Evolutionary conservation across 2,329 filamentous ascomycete species (phyloP), one percentile per base, ranked within the genome.

Genomic region (Domatiomyces catenatus): DNA sequence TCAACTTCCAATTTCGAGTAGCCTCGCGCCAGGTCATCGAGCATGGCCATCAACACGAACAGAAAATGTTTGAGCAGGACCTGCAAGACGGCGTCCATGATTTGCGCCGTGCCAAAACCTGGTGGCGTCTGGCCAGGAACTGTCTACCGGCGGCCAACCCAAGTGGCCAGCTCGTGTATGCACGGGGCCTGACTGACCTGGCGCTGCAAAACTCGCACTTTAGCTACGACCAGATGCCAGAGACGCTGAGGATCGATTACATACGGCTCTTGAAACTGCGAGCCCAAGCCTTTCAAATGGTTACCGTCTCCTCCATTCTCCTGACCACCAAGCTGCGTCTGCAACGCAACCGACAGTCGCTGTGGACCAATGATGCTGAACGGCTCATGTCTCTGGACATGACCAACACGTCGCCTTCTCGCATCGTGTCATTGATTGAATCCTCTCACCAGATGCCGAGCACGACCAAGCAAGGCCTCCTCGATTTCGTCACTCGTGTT

Each of bases 301-400:
- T 77, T 2, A 76, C 77, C 10, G 75, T 79, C 24, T 77, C 77
- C 24, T 75, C 77, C 5, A 78, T 82, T 49, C 66, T 83, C 2
- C 68, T 83, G 36, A 81, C 77, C 0, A 78, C 79, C 7, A 83
- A 83, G 66, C 82, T 81, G 52, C 66, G 81, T 3, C 72, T 83
- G 28, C 79, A 80, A 59, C 76, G 79, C 6, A 79, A 82, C 61
- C 74, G 78, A 5, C 75, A 80, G 48, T 75, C 74, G 12, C 75
- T 79, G 51, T 83, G 79, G 79, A 80, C 80, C 59, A 68, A 70
- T 2, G 76, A 82, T 60, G 76, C 77, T 0, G 71, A 71, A 44
- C 72, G 78, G 8, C 74, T 83, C 51, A 72, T 78, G 69, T 72
- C 68, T n/a, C 58, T 73, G 28, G 67, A 70, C 43, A 42, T 58